phyloP scores from a whole-genome alignment of 108 stramenopile genomes.

The Fragilaria crotonensis region DNA sequence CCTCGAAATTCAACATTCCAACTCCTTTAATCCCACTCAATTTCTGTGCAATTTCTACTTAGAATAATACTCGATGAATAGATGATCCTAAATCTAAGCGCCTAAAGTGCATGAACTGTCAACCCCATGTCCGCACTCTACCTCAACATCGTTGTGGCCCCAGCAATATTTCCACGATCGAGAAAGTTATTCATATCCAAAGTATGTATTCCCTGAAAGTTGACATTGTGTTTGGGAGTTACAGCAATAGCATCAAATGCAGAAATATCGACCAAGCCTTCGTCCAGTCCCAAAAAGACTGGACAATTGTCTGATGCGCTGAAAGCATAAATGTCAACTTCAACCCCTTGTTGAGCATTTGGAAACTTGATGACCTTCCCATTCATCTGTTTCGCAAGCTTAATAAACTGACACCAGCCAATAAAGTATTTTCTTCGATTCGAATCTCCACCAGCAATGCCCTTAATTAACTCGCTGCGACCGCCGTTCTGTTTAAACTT shows the following conservation, averaged over 20 bases:
- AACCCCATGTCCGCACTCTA: too few relatives aligned
- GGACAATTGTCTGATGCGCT: slow-evolving; percentile 24
- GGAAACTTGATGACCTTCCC: slow-evolving; percentile 55
- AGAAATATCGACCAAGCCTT: slow-evolving; percentile 42
- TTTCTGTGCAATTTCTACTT: too few relatives aligned
- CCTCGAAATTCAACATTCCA: too few relatives aligned
- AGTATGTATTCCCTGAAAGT: slow-evolving; percentile 41
- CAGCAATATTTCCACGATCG: slow-evolving; percentile 35
- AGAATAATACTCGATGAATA: too few relatives aligned
- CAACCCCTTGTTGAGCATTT: slow-evolving; percentile 51
- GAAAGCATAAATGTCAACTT: slow-evolving; percentile 52
- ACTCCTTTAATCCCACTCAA: too few relatives aligned
- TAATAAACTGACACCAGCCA: slow-evolving; percentile 67
- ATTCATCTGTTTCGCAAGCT: slow-evolving; percentile 44
- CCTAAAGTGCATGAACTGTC: too few relatives aligned
- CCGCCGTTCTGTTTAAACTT: slow-evolving; percentile 57
- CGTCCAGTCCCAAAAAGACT: slow-evolving; percentile 38
- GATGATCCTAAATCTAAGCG: too few relatives aligned
- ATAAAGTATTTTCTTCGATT: slow-evolving; percentile 63
- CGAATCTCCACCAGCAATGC: slow-evolving; percentile 67
- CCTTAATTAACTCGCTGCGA: slow-evolving; percentile 54
- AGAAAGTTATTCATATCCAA: slow-evolving; percentile 39
- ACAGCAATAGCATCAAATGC: slow-evolving; percentile 59
- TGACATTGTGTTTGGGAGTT: slow-evolving; percentile 42
- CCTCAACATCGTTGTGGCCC: slow-evolving; percentile 28